A percentile compares a stretch with the other conserved stretches of the same genome.
Conservation (phyloP, 108 stramenopile genomes). For the Epipyxis sp. region DNA sequence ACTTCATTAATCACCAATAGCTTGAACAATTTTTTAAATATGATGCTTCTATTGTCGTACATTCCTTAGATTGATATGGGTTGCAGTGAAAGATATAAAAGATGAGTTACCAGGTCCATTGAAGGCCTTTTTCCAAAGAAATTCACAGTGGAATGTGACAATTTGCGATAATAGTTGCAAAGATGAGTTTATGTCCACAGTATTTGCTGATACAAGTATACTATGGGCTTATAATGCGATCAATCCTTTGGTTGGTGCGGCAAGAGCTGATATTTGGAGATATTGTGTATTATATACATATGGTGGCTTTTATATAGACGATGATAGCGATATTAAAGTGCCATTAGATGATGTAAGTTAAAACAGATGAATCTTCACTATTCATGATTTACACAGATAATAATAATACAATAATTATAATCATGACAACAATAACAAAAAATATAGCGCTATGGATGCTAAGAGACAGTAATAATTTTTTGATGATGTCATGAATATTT, state of each 20-base stretch:
- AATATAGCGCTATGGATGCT: too few species aligned
- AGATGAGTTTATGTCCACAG: not conserved
- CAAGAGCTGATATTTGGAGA: conserved; percentile 24
- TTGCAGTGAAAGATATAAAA: not conserved
- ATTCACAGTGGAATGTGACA: not conserved
- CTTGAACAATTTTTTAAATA: too few species aligned
- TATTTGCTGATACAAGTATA: not conserved
- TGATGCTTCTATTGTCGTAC: too few species aligned
- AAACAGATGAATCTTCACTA: too few species aligned
- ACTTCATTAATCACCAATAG: too few species aligned
- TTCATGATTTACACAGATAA: too few species aligned
- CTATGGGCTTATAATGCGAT: not conserved
- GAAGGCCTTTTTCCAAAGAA: not conserved
- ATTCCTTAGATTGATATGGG: conserved; percentile 11
- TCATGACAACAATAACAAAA: too few species aligned
- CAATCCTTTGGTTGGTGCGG: conserved; percentile 14
- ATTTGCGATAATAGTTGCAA: conserved; percentile 13
- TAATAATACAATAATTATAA: too few species aligned
- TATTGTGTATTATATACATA: conserved; percentile 24
- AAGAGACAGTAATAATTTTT: too few species aligned
- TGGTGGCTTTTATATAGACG: conserved; percentile 25
- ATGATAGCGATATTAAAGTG: not conserved
- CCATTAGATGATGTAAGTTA: not conserved
- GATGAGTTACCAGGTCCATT: not conserved
- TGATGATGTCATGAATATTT: not conserved